These are phyloP conservation scores for Hyaloraphidium curvatum DNA, from an alignment of 192 early-diverging fungal species.

Conservation along the genomic window DNA sequence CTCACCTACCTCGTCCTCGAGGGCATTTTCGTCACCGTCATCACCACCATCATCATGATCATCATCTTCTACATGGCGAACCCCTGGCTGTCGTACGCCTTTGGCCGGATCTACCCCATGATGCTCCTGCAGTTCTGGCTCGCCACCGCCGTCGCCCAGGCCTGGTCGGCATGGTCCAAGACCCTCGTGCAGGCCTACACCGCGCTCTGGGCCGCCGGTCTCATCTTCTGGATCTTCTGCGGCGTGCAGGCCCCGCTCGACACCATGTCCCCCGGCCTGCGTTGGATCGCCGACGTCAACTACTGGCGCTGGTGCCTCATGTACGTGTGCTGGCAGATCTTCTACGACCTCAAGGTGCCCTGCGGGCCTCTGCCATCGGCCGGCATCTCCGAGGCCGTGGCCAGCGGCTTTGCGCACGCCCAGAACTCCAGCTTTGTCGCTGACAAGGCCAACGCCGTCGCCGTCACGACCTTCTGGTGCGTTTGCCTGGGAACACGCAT, in stretches of 20 bases:
- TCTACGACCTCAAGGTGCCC: not conserved
- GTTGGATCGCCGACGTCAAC: conserved; percentile 2
- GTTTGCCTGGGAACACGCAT: no score
- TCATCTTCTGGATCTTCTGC: conserved; percentile 1
- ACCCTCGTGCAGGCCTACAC: conserved; percentile 4
- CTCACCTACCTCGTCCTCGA: conserved; percentile 3
- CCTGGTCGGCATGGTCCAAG: not conserved
- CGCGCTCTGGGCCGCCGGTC: not conserved
- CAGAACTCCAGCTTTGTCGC: no score
- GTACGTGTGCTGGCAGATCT: not conserved
- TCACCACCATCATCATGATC: not conserved
- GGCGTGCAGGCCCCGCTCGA: not conserved
- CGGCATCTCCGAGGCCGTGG: no score
- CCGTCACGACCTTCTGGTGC: not conserved
- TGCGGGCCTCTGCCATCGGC: no score
- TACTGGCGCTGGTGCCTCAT: not conserved
- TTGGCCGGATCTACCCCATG: not conserved
- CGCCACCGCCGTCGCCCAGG: conserved; percentile 1
- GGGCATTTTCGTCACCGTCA: not conserved
- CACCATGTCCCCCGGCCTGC: not conserved
- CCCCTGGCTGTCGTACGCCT: not conserved
- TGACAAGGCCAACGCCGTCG: no score
- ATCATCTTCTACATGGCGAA: conserved; percentile 2
- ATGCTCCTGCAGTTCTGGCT: not conserved
- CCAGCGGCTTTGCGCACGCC: no score